These are phyloP conservation scores for Paraglomus occultum DNA, from an alignment of 192 early-diverging fungal species.

Conservation along the genomic window DNA sequence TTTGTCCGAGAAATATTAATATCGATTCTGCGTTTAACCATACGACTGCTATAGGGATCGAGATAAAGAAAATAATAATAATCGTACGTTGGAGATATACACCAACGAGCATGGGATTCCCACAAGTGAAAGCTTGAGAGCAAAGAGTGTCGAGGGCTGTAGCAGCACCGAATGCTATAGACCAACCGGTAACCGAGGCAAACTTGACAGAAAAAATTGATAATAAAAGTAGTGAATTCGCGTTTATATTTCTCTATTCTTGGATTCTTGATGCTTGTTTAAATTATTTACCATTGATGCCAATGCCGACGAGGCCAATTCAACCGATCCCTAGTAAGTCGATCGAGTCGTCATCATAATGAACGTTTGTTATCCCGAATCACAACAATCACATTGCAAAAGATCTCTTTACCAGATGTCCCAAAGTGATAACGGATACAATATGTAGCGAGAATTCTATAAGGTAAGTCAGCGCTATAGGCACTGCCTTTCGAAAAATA, in stretches of 20 bases:
- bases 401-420: slow-evolving; percentile 51
- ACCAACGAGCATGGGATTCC: slow-evolving; percentile 67
- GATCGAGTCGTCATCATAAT: background rate
- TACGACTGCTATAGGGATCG: slow-evolving; percentile 67
- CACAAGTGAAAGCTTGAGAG: slow-evolving; percentile 68
- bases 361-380: background rate
- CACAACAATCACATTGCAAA: background rate
- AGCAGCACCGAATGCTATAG: slow-evolving; percentile 64
- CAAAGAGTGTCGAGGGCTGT: slow-evolving; percentile 77
- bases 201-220: slow-evolving; percentile 33
- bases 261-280: background rate
- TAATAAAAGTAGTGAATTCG: background rate
- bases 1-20: slow-evolving; percentile 73
- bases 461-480: slow-evolving; percentile 60
- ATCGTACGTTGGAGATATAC: slow-evolving; percentile 79
- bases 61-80: slow-evolving; percentile 66
- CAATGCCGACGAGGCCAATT: slow-evolving; percentile 69
- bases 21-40: slow-evolving; percentile 64
- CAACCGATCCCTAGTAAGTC: slow-evolving; percentile 43
- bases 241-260: background rate
- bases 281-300: slow-evolving; percentile 53
- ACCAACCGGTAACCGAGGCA: slow-evolving; percentile 64
- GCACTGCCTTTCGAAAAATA: slow-evolving; percentile 42
- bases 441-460: slow-evolving; percentile 68
- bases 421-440: slow-evolving; percentile 61